Evolutionary conservation across 306 rosid genomes (phyloP), one percentile per base, ranked within the genome.

Genomic region (Luffa acutangula): DNA sequence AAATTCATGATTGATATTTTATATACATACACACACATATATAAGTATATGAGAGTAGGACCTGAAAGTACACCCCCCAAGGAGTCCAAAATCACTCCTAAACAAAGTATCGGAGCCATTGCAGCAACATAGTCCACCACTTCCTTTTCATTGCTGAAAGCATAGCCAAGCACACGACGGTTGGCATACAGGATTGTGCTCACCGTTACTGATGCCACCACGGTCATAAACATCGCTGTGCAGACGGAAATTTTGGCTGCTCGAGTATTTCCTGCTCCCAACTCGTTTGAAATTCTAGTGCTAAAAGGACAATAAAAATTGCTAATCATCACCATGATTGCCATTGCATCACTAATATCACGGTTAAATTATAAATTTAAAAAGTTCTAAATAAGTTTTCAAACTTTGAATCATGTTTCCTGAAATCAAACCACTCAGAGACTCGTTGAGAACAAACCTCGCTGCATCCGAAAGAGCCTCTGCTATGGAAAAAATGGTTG

Each of bases 381-480:
- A 46, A 46, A 9, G 52, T 2, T 2, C 3, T 46, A 9, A 46
- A 9, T 46, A 46, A 49, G 54, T 49, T 13, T 49, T 49, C 54
- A 11, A 46, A 46, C 52, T 46, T 46, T 12, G 17, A 49, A 49
- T 49, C 3, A 49, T 49, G 18, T 49, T 49, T 49, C 54, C 14
- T 49, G 17, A 49, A 49, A 49, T 17, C 14, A 49, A 4, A 53
- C 7, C 21, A 53, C 17, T 53, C 58, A 60, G 1, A 56, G 39
- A 72, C 63, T 57, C 66, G 51, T 41, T 79, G n/a, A 42, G 78
- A 25, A 62, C 78, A 74, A 10, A 92, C 89, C 98, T 91, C 81
- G 59, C 90, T 63, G 93, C 94, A n/a, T 89, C 88, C 69, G 90
- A 93, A 56, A 93, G 82, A 82, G 88, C 97, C 62, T 84, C 89